Base-by-base conservation (phyloP, 1,284 basidiomycete genomes). In the Dichomitus squalens region DNA sequence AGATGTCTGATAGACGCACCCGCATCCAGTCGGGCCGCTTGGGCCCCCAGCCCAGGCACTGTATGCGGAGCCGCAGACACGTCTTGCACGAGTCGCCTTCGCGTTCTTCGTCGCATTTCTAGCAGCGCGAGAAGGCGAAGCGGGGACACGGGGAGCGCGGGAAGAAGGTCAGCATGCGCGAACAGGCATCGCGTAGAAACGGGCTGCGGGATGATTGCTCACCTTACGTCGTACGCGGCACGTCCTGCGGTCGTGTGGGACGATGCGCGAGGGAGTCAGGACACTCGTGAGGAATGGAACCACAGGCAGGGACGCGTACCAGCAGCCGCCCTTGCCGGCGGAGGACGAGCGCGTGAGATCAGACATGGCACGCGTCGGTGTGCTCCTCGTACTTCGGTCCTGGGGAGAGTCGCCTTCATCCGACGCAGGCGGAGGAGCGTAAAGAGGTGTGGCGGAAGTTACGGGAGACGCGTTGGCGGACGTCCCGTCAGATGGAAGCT, bases 51-150 rank as follows among this genome's bases (percentile, higher is more conserved):
- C 90, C 90, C 4, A 92, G 77, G 72, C 90, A 92, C 47, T 87
- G 79, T 66, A 92, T 88, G 53, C 83, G 84, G 21, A 92, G 77
- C 39, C 90, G 87, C 62, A 82, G 81, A 69, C 90, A 92, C 0
- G 90, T 92, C 65, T 84, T 81, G 73, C 90, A 92, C 3, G 89
- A 87, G 69, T 88, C 83, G 61, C 83, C 85, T 68, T 89, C 85
- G 64, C 87, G 83, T 66, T 88, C 84, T 68, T 92, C 90, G 71
- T 92, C 90, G 71, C 90, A 92, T 88, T 91, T 91, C 89, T 92
- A 69, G 27, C 38, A 23, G 34, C 41, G 50, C 21, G 29, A 31
- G 44, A 33, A 33, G 44, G 44, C 11, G 44, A 46, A 33, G 44
- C 29, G 20, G 14, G 40, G 33, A 40, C 18, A 31, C 16, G 29